Base-by-base conservation (phyloP, 177 flowering plant species). In the Telopea speciosissima region DNA sequence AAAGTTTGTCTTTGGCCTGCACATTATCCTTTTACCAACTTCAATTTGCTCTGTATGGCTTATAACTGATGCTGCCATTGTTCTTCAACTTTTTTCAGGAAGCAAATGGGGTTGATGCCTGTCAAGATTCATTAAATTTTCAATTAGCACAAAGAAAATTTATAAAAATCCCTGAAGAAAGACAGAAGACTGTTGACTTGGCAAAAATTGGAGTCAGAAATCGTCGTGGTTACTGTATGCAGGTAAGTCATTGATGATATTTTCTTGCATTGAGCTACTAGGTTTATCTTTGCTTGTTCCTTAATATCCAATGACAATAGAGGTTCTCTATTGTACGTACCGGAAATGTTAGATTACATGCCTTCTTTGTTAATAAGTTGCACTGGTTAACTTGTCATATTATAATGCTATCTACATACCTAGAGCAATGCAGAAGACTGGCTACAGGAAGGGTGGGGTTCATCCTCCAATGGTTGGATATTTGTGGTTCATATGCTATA, bases 171-270 rank as follows among this genome's bases (percentile, higher is more conserved):
- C 81, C 78, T 17, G 86, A 82, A 76, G 88, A 88, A 75, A 87
- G 94, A 77, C 86, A 79, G 64, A 81, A 77, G 45, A 82, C 74
- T 68, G 85, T 84, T 24, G 77, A 78, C 72, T 70, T 72, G 69
- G 99, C 97, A 11, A 95, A 95, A 81, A 74, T 42, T 54, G 90
- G 89, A 1, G 81, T 92, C 66, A 82, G 97, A 82, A 85, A 75
- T 72, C 94, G 99, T 0, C 90, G 93, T 64, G 79, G 80, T 70
- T 83, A 80, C 26, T 82, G 78, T 23, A 86, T 90, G 93, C 99
- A 90, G 90, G 97, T 86, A 70, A 69, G 59, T 75, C 11, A 70
- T 59, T 19, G 36, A 60, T 44, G 31, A 62, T 70, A 28, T 61
- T 40, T 26, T 66, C 44, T 13, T 62, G 16, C 54, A 12, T 44